These are phyloP conservation scores for Acanthamoeba lenticulata DNA, from an alignment of 208 protist genomes.

Conservation along the genomic window DNA sequence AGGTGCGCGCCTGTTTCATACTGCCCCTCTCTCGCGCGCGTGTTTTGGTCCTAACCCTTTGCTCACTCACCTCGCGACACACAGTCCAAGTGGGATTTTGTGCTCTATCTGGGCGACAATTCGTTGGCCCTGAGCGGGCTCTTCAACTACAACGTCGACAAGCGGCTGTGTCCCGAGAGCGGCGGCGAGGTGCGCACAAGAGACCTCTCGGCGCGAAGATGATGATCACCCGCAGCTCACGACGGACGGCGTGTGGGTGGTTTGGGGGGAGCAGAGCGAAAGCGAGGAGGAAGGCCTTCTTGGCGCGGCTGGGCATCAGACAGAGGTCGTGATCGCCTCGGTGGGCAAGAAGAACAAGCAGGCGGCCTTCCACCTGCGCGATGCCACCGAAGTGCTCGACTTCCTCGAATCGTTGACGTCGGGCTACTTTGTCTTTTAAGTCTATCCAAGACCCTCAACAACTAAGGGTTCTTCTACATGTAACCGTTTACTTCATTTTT, in stretches of 20 bases:
- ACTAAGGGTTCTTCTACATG: no score
- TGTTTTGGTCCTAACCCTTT: neutral
- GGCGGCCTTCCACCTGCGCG: constrained; percentile 31
- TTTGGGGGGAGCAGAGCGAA: neutral
- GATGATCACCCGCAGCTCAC: no score
- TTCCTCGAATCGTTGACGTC: constrained; percentile 58
- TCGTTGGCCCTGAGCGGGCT: neutral
- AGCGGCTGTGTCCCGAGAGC: constrained; percentile 16
- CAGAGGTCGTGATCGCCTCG: constrained; percentile 59
- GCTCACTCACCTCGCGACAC: neutral
- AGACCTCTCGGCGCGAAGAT: no score
- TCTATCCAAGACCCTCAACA: no score
- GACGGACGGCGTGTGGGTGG: neutral
- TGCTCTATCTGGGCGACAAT: constrained; percentile 42
- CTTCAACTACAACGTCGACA: constrained; percentile 60
- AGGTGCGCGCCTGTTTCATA: neutral
- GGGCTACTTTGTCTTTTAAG: constrained; percentile 56
- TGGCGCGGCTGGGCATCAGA: constrained; percentile 6
- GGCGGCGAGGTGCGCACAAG: neutral
- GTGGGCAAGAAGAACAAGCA: constrained; percentile 65
- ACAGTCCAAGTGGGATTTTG: constrained; percentile 42
- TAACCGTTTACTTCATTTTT: no score
- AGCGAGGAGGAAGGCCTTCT: constrained; percentile 19
- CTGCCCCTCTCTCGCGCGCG: neutral
- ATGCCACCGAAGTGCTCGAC: constrained; percentile 57